phyloP scores from a whole-genome alignment of 106 monocot genomes.

The Platanthera zijinensis region DNA sequence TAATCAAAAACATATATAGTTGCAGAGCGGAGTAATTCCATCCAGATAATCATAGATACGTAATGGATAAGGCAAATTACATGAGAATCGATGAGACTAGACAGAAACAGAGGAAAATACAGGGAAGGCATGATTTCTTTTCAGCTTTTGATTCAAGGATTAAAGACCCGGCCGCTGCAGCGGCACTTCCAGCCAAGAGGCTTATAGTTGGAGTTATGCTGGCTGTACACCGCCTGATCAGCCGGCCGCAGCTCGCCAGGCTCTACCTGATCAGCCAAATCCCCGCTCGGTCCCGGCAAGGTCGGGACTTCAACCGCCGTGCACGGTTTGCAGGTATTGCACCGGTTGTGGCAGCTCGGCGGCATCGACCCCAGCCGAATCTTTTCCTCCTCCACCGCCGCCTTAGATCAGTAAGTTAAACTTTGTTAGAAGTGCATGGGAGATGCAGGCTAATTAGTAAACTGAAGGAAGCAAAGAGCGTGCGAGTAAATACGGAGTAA shows the following conservation, averaged over 20 bases:
- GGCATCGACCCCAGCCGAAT: constrained; percentile 70
- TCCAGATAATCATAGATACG: no score
- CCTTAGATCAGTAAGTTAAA: neutral
- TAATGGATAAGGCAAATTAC: no score
- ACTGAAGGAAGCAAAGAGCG: neutral
- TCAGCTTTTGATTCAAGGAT: constrained; percentile 24
- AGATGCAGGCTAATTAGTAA: neutral
- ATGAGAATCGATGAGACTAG: no score
- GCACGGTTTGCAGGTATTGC: constrained; percentile 77
- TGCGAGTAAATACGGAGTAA: no score
- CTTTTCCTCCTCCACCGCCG: constrained; percentile 44
- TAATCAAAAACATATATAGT: no score
- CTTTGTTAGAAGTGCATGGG: neutral
- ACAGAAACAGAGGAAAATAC: no score
- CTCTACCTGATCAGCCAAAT: no score
- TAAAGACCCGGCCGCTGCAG: constrained; percentile 52
- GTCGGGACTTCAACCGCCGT: constrained; percentile 77
- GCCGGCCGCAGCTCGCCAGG: neutral
- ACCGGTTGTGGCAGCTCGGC: constrained; percentile 85
- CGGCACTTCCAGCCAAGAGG: constrained; percentile 86
- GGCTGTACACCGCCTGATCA: constrained; percentile 11
- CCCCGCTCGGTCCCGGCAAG: constrained; percentile 13
- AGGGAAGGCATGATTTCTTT: no score
- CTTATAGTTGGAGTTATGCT: constrained; percentile 66
- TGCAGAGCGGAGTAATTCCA: no score